Evolutionary conservation across 495 filamentous ascomycete genomes (phyloP).

Genomic region (Clohesyomyces aquaticus): DNA sequence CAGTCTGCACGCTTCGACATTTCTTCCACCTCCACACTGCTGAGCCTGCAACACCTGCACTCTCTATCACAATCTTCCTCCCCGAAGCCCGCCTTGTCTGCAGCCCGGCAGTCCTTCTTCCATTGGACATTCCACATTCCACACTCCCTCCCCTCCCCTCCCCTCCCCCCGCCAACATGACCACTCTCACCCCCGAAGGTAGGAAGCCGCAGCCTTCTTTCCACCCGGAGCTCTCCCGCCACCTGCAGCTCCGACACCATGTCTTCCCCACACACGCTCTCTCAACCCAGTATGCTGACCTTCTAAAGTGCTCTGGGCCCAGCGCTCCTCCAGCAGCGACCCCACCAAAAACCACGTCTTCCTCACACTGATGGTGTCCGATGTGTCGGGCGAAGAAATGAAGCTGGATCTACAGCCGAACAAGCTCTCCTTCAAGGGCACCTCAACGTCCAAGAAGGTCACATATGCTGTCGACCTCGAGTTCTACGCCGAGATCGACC

Average conservation of each 20-base stretch:
- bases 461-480: constrained; percentile 85
- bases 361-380: constrained; percentile 83
- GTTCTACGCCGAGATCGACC: constrained; percentile 90
- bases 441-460: constrained; percentile 76
- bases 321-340: constrained; percentile 84
- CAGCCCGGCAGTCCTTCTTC: background rate
- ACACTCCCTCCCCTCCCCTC: background rate
- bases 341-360: constrained; percentile 87
- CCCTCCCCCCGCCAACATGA: constrained; percentile 25
- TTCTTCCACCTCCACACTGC: constrained; percentile 25
- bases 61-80: constrained; percentile 6
- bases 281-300: constrained; percentile 6
- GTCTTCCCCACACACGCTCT: background rate
- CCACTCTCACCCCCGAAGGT: constrained; percentile 48
- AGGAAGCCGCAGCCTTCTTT: constrained; percentile 29
- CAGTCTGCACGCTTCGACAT: constrained; percentile 10
- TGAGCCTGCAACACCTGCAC: background rate
- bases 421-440: constrained; percentile 77
- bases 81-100: background rate
- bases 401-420: constrained; percentile 80
- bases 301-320: constrained; percentile 86
- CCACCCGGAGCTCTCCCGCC: background rate
- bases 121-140: background rate
- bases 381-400: constrained; percentile 69
- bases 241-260: background rate